Conservation (phyloP, 1,139 yeast species). For the Nakaseomyces bracarensis region DNA sequence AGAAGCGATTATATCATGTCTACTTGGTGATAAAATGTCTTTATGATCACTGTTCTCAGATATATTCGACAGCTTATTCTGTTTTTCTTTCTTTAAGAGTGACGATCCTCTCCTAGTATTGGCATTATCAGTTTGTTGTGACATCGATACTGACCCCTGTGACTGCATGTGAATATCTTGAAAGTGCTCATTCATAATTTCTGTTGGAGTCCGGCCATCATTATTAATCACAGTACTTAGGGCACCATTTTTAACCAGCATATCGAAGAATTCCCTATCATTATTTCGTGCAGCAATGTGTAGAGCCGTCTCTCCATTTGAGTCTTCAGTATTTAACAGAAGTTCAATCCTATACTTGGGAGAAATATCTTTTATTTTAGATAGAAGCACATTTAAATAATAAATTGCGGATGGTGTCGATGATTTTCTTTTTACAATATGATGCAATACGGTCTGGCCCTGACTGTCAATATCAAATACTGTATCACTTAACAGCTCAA, state of each 20-base stretch:
- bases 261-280: conserved; percentile 66
- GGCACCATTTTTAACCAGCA: conserved; percentile 65
- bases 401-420: conserved; percentile 71
- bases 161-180: conserved; percentile 13
- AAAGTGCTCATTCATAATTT: conserved; percentile 36
- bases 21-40: conserved; percentile 1
- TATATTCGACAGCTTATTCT: background rate
- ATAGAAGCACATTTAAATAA: conserved; percentile 69
- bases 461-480: conserved; percentile 56
- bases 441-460: conserved; percentile 73
- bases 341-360: conserved; percentile 42
- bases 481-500: conserved; percentile 59
- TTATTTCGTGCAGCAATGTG: conserved; percentile 73
- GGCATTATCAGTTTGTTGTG: conserved; percentile 2
- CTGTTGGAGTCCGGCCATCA: conserved; percentile 67
- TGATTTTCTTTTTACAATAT: conserved; percentile 58
- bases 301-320: conserved; percentile 79
- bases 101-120: background rate
- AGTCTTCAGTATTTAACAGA: conserved; percentile 70
- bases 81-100: background rate
- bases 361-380: conserved; percentile 57
- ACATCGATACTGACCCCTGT: background rate
- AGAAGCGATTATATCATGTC: conserved; percentile 9
- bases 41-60: conserved; percentile 9
- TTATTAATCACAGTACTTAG: conserved; percentile 63